These are phyloP conservation scores for Nitzschia inconspicua DNA, from an alignment of 108 stramenopile genomes.

Conservation along the genomic window DNA sequence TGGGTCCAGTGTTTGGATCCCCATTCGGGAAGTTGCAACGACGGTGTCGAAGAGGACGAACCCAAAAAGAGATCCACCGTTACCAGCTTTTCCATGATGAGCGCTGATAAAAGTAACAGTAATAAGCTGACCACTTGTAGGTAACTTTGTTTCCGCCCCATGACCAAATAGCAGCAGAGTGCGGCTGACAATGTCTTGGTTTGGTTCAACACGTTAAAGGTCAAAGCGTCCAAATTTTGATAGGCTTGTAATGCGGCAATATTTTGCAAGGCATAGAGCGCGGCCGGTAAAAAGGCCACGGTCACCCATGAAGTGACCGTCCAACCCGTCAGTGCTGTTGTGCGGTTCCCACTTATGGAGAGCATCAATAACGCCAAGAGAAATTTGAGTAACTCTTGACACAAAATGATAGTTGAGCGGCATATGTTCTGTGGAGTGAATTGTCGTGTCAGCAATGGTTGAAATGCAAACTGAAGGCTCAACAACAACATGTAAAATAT, in stretches of 20 bases:
- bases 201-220: slow-evolving; percentile 95
- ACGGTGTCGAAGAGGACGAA: slow-evolving; percentile 7
- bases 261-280: slow-evolving; percentile 91
- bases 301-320: slow-evolving; percentile 52
- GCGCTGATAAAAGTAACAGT: slow-evolving; percentile 71
- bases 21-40: slow-evolving; percentile 20
- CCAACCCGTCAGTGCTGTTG: slow-evolving; percentile 46
- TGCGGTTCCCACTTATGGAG: slow-evolving; percentile 17
- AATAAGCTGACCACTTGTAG: slow-evolving; percentile 84
- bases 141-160: slow-evolving; percentile 77
- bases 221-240: slow-evolving; percentile 88
- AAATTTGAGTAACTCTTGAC: slow-evolving; percentile 68
- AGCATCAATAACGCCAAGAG: slow-evolving; percentile 48
- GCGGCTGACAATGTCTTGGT: slow-evolving; percentile 95
- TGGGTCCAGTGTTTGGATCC: slow-evolving; percentile 55
- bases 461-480: slow-evolving; percentile 88
- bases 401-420: slow-evolving; percentile 77
- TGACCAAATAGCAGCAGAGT: slow-evolving; percentile 85
- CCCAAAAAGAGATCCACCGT: slow-evolving; percentile 28
- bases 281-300: slow-evolving; percentile 82
- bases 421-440: slow-evolving; percentile 63
- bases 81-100: slow-evolving; percentile 71
- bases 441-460: slow-evolving; percentile 75
- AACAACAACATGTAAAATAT: slow-evolving; percentile 67
- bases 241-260: slow-evolving; percentile 83